Evolutionary conservation across 305 asterid species (phyloP), one percentile per base, ranked within the genome.

Genomic region (Fraxinus floribunda): DNA sequence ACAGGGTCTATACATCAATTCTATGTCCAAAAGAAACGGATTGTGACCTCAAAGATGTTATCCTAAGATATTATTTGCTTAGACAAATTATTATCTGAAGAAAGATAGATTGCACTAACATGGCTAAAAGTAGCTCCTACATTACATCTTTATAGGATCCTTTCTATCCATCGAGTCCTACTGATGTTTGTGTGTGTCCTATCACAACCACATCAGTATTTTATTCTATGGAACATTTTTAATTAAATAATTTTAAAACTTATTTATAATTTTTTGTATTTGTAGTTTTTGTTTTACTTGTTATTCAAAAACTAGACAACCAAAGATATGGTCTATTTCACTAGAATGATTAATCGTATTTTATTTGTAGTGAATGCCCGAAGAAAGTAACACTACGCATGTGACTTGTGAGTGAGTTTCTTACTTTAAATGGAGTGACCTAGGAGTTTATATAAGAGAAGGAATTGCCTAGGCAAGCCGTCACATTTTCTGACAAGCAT

Each of bases 21-120:
- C 7, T 64, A 62, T 62, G 34, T 64, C 34, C 30, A 64, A 74
- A 74, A 74, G 78, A 60, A 78, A 78, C 84, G 89, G 91, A 88
- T 88, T 88, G 91, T 86, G 91, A 88, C 91, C 87, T 85, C 83
- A 85, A 88, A 74, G 77, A 74, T 74, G 22, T 74, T 15, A 36
- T 74, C 78, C 52, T n/a, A 36, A 74, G 24, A 0, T 36, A 36
- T 16, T 34, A 34, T 20, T 16, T 74, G 49, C 30, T 1, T 16
- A 36, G 24, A 74, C 20, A 8, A 35, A 13, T 74, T 32, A 35
- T 73, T 72, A 8, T 35, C 22, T 34, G 18, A 3, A 16, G 34
- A 5, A n/a, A 35, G 46, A 73, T 73, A 34, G 78, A n/a, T 3
- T n/a, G 32, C 78, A 75, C 78, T 38, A 75, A 75, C 78, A 36